Conservation (phyloP, 495 filamentous ascomycete genomes). For the Xylaria castorea region DNA sequence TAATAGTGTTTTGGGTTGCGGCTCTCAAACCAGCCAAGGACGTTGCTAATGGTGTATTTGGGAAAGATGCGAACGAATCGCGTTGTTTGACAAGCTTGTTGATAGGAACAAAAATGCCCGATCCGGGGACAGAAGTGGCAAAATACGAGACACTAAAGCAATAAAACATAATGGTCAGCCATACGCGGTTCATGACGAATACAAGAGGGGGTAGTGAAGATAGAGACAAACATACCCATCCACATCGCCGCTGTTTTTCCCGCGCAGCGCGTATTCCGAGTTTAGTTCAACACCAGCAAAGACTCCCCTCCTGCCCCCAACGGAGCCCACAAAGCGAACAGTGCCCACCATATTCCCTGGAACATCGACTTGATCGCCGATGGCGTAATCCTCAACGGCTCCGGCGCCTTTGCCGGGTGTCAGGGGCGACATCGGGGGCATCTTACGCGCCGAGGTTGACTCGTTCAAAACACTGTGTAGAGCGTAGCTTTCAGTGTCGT, state of each 20-base stretch:
- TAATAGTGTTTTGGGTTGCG: constrained; percentile 56
- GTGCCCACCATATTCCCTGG: constrained; percentile 93
- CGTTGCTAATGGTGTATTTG: constrained; percentile 73
- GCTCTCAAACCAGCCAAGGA: constrained; percentile 61
- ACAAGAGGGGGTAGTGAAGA: constrained; percentile 5
- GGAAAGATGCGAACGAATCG: constrained; percentile 63
- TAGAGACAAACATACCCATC: constrained; percentile 69
- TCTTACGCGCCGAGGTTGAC: constrained; percentile 40
- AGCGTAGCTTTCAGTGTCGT: constrained; percentile 67
- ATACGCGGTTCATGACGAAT: constrained; percentile 3
- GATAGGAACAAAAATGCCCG: constrained; percentile 94
- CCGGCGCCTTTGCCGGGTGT: constrained; percentile 43
- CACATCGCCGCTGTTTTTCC: constrained; percentile 97
- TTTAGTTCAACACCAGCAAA: constrained; percentile 97
- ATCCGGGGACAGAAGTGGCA: constrained; percentile 72
- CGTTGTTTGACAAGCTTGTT: constrained; percentile 80
- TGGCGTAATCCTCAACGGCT: constrained; percentile 56
- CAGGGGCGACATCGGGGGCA: constrained; percentile 43
- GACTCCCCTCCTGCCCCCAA: constrained; percentile 85
- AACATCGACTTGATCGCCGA: constrained; percentile 92
- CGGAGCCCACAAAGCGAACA: constrained; percentile 85
- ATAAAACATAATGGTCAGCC: constrained; percentile 26
- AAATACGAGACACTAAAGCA: constrained; percentile 77
- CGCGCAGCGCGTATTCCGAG: constrained; percentile 76
- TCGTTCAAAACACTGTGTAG: constrained; percentile 58